Base-by-base conservation (phyloP, 2,329 filamentous ascomycete species). In the Ceratocystiopsis sp. region DNA sequence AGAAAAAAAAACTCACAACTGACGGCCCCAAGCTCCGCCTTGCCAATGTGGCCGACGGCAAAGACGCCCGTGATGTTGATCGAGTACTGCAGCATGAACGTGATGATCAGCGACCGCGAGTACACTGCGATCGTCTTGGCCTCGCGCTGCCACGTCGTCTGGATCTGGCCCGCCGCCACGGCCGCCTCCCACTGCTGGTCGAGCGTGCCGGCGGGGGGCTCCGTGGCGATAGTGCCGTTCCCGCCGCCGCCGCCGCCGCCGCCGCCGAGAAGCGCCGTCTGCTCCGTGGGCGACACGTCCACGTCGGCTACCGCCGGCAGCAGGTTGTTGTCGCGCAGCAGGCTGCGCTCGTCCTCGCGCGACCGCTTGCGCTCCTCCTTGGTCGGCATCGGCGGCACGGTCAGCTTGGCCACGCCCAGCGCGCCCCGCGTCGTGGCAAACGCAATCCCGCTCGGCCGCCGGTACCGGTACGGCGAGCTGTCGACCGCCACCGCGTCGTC, bases 131-230 rank as follows among this genome's bases (percentile, higher is more conserved):
- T 69, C 1, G 86, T 86, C 63, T 87, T 86, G 37, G 81, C 69
- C 65, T 96, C 89, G 48, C 87, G 76, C 59, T 82, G 79, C 86
- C 87, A 96, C 6, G 85, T 93, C 5, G 87, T 95, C 42, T 80
- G 78, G 50, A 96, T 87, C 55, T 77, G 73, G 12, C 86, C 85
- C 0, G 80, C 73, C 1, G 75, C 71, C 12, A 95, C 82, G 0
- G 87, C 89, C 48, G 86, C 81, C 48, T 89, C 80, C 85, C 85
- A 93, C 55, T 84, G 80, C 53, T 76, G 70, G 51, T 80, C 74
- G 41, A 87, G 5, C 33, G 68, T 61, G 43, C 55, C 52, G 12
- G 46, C 50, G 39, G 56, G 57, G 50, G 60, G 38, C 6, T 43
- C 48, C 43, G 37, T 41, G 19, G 43, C 47, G 36, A 45, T 44